Percentiles rank a stretch among this genome's conserved stretches.
These are phyloP conservation scores for Candida pseudoglaebosa DNA, from an alignment of 805 yeast species.

Conservation along the genomic window DNA sequence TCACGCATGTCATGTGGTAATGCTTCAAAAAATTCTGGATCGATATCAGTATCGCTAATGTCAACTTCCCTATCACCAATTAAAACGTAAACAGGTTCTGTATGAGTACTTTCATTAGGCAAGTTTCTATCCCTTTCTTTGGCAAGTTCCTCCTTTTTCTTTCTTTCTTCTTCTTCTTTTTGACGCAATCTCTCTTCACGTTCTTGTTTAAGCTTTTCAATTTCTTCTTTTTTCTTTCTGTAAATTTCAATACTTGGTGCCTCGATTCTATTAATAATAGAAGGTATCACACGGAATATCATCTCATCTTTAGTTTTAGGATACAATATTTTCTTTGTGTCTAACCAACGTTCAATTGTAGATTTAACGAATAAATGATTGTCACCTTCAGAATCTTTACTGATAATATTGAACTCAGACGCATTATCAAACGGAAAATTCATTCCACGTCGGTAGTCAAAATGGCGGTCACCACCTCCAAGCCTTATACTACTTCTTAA, in stretches of 20 bases:
- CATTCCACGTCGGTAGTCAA: constrained; percentile 7
- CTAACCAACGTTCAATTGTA: constrained; percentile 68
- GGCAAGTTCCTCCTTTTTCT: constrained; percentile 24
- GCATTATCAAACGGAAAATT: constrained; percentile 16
- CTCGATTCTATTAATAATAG: constrained; percentile 45
- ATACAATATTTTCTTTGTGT: constrained; percentile 49
- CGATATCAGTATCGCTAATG: constrained; percentile 85
- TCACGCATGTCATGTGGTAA: constrained; percentile 91
- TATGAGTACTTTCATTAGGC: constrained; percentile 12
- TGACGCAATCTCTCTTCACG: constrained; percentile 26
- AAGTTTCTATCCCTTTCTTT: constrained; percentile 17
- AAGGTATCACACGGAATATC: constrained; percentile 20
- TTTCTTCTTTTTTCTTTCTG: constrained; percentile 25
- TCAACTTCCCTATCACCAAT: constrained; percentile 80
- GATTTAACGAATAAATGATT: constrained; percentile 35
- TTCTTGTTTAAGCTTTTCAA: constrained; percentile 20
- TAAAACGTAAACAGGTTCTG: constrained; percentile 58
- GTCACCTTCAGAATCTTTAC: constrained; percentile 6
- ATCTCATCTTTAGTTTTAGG: constrained; percentile 30
- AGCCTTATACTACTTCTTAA: constrained; percentile 22
- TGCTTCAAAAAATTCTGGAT: constrained; percentile 85
- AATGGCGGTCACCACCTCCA: constrained; percentile 9
- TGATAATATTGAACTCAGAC: constrained; percentile 7
- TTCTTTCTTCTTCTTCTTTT: constrained; percentile 28
- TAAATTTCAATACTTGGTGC: constrained; percentile 44